Conservation (phyloP, 1,284 basidiomycete species). For the Tetrapyrgos nigripes region DNA sequence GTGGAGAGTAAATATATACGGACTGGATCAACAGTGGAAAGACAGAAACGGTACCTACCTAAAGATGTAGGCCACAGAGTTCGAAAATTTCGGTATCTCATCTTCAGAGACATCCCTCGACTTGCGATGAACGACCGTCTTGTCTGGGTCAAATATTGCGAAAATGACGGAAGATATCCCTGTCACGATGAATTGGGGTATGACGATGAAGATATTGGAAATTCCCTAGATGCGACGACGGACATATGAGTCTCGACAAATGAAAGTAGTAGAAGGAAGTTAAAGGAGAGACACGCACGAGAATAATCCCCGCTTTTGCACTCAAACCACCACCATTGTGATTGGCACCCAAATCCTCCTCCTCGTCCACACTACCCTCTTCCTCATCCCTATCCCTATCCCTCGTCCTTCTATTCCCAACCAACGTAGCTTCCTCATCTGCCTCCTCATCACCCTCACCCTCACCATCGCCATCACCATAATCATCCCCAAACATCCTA, state of each 20-base stretch:
- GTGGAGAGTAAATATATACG: background rate
- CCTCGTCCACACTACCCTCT: constrained; percentile 16
- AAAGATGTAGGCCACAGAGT: constrained; percentile 82
- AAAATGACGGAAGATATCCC: constrained; percentile 73
- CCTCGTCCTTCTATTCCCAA: constrained; percentile 8
- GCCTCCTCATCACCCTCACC: constrained; percentile 33
- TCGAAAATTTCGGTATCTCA: constrained; percentile 39
- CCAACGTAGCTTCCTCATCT: constrained; percentile 24
- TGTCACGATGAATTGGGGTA: constrained; percentile 75
- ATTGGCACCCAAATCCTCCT: constrained; percentile 5
- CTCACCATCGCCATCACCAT: constrained; percentile 27
- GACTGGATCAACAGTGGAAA: no score
- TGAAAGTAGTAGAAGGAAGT: background rate
- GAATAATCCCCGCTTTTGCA: constrained; percentile 88
- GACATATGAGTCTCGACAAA: background rate
- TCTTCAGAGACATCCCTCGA: background rate
- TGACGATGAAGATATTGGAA: constrained; percentile 90
- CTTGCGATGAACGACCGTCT: constrained; percentile 45
- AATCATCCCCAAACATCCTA: constrained; percentile 28
- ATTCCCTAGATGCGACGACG: constrained; percentile 65
- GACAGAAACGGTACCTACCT: constrained; percentile 46
- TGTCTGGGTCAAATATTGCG: constrained; percentile 65
- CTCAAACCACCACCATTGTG: constrained; percentile 51
- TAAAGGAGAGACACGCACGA: constrained; percentile 55
- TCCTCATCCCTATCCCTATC: constrained; percentile 23